phyloP scores from a whole-genome alignment of 108 stramenopile species.

The Cyclotella distinguenda region DNA sequence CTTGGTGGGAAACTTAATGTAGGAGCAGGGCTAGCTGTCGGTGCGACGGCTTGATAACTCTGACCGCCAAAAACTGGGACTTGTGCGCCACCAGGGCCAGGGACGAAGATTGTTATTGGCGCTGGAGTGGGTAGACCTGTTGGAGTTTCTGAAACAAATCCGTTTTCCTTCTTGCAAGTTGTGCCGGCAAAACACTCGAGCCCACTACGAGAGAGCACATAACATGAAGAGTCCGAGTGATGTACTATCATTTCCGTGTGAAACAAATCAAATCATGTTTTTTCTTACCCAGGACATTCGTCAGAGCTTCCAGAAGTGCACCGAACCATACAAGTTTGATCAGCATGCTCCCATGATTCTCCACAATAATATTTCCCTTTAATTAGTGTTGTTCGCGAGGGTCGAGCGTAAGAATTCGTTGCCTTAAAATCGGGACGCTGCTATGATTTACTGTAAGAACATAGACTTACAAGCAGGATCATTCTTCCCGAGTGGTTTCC shows the following conservation, averaged over 20 bases:
- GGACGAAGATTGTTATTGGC: conserved; percentile 28
- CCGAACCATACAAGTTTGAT: conserved; percentile 32
- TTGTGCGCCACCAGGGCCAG: conserved; percentile 38
- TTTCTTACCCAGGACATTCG: conserved; percentile 43
- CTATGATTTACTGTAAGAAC: neutral
- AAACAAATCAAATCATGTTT: neutral
- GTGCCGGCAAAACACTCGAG: conserved; percentile 47
- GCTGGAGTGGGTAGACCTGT: conserved; percentile 16
- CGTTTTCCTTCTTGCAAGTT: conserved; percentile 37
- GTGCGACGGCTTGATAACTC: conserved; percentile 10
- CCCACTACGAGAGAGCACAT: conserved; percentile 11
- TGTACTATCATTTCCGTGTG: neutral
- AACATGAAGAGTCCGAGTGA: neutral
- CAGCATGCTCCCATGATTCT: conserved; percentile 43
- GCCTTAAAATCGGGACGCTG: neutral
- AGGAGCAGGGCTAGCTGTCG: conserved; percentile 35
- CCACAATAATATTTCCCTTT: conserved; percentile 41
- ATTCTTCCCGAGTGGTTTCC: conserved; percentile 1
- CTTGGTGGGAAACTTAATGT: conserved; percentile 23
- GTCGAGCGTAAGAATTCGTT: neutral
- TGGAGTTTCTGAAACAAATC: conserved; percentile 24
- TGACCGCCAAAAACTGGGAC: conserved; percentile 45
- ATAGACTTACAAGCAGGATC: conserved; percentile 16
- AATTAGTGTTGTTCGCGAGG: neutral
- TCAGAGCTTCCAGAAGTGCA: conserved; percentile 36